phyloP scores from a whole-genome alignment of 371 early-diverging fungal species.

The Mucor saturninus region DNA sequence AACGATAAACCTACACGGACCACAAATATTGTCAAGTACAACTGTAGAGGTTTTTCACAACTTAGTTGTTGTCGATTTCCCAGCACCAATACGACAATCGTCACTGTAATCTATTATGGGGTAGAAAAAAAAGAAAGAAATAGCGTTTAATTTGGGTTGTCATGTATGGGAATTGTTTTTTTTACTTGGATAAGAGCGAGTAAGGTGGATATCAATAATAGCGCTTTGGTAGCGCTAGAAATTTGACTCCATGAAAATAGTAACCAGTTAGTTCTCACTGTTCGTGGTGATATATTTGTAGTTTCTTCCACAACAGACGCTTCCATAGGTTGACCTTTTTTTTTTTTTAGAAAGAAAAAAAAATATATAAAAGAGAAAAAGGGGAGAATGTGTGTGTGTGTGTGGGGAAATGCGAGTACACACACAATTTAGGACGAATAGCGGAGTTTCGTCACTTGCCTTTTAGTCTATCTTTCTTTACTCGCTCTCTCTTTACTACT shows the following conservation, averaged over 20 bases:
- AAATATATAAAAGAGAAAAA: not conserved
- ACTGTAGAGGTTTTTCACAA: slow-evolving; percentile 48
- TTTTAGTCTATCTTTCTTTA: too few relatives aligned
- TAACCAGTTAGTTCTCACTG: slow-evolving; percentile 34
- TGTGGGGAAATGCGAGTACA: too few relatives aligned
- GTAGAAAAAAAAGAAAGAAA: too few relatives aligned
- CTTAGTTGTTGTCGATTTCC: not conserved
- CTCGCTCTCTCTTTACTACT: too few relatives aligned
- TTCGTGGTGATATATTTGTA: slow-evolving; percentile 18
- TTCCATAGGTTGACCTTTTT: not conserved
- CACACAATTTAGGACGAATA: too few relatives aligned
- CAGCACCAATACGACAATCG: not conserved
- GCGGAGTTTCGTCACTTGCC: too few relatives aligned
- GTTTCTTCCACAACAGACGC: not conserved
- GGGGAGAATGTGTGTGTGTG: not conserved
- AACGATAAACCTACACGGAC: slow-evolving; percentile 39
- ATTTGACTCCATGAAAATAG: slow-evolving; percentile 26
- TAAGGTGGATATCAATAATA: slow-evolving; percentile 24
- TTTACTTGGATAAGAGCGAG: slow-evolving; percentile 26
- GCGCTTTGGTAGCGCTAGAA: slow-evolving; percentile 27
- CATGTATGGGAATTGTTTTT: not conserved
- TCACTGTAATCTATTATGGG: slow-evolving; percentile 9
- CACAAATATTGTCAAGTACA: slow-evolving; percentile 45
- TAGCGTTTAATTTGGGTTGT: too few relatives aligned
- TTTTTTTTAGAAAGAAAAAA: not conserved